Evolutionary conservation across 371 early-diverging fungal genomes (phyloP).

Genomic region (Mucor saturninus): DNA sequence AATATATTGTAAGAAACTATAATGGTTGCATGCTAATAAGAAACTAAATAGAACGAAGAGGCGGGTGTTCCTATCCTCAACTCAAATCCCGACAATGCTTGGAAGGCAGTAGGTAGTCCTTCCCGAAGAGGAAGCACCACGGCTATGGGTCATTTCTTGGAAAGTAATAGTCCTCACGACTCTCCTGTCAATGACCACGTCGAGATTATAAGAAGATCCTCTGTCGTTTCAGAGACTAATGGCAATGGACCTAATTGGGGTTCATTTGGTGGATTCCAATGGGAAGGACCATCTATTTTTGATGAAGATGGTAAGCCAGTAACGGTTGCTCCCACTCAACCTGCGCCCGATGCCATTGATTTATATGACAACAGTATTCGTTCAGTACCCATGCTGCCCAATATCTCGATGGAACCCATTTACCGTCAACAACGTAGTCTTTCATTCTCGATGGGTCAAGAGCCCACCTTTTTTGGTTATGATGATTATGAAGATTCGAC

Average conservation of each 20-base stretch:
- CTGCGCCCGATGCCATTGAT: conserved; percentile 15
- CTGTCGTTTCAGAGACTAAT: conserved; percentile 20
- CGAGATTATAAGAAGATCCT: conserved; percentile 20
- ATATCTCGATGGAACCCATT: conserved; percentile 44
- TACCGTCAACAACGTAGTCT: conserved; percentile 55
- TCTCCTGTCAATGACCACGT: conserved; percentile 22
- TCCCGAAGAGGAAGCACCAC: conserved; percentile 38
- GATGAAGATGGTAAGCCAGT: conserved; percentile 33
- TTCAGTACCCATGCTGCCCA: conserved; percentile 53
- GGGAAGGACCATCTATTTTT: conserved; percentile 49
- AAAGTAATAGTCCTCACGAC: conserved; percentile 20
- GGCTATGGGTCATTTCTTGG: background rate
- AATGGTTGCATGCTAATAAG: no score
- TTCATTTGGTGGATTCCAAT: conserved; percentile 52
- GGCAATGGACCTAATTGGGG: conserved; percentile 30
- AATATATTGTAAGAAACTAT: no score
- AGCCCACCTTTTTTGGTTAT: conserved; percentile 50
- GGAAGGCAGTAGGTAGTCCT: conserved; percentile 41
- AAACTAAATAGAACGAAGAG: conserved; percentile 6
- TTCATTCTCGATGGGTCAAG: conserved; percentile 57
- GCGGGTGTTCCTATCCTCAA: conserved; percentile 15
- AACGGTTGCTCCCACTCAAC: conserved; percentile 5
- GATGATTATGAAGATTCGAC: conserved; percentile 36
- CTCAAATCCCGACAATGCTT: conserved; percentile 31
- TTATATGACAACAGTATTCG: conserved; percentile 22